Conservation (phyloP, 306 rosid species). For the Prunus fruticosa region DNA sequence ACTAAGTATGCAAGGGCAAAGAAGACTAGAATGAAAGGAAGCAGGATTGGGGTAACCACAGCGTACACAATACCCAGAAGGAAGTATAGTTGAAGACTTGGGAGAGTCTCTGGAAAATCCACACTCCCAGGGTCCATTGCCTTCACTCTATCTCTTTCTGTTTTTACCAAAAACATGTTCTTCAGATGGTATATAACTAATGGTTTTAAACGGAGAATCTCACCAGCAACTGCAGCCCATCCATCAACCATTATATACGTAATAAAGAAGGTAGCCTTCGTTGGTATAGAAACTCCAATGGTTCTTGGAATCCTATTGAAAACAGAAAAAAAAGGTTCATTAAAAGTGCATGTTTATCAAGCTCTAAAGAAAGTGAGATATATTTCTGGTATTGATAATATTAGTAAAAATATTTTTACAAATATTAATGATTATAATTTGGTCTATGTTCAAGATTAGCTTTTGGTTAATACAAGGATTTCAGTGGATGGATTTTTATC, state of each 20-base stretch:
- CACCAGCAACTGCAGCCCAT: slow-evolving; percentile 96
- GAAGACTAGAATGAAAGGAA: slow-evolving; percentile 93
- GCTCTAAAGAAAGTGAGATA: background rate
- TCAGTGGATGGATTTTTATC: background rate
- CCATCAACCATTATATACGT: slow-evolving; percentile 98
- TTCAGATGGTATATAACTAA: slow-evolving; percentile 92
- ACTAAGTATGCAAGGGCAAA: slow-evolving; percentile 91
- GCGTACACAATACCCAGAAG: slow-evolving; percentile 91
- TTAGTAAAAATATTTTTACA: background rate
- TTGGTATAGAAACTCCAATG: slow-evolving; percentile 95
- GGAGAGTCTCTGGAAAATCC: slow-evolving; percentile 84
- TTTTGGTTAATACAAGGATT: background rate
- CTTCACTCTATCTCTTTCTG: slow-evolving; percentile 85
- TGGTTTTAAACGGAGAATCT: slow-evolving; percentile 90
- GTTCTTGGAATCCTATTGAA: slow-evolving; percentile 78
- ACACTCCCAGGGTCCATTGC: slow-evolving; percentile 93
- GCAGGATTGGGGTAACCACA: slow-evolving; percentile 94
- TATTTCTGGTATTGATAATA: background rate
- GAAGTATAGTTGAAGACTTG: slow-evolving; percentile 89
- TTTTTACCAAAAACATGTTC: slow-evolving; percentile 88
- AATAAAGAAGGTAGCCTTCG: slow-evolving; percentile 96
- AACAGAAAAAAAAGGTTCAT: background rate
- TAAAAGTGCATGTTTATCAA: background rate
- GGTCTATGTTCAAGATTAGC: background rate
- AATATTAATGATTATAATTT: background rate